Evolutionary conservation across 129 eudicot genomes (phyloP), one percentile per base, ranked within the genome.

Genomic region (Helichrysum umbraculigerum): DNA sequence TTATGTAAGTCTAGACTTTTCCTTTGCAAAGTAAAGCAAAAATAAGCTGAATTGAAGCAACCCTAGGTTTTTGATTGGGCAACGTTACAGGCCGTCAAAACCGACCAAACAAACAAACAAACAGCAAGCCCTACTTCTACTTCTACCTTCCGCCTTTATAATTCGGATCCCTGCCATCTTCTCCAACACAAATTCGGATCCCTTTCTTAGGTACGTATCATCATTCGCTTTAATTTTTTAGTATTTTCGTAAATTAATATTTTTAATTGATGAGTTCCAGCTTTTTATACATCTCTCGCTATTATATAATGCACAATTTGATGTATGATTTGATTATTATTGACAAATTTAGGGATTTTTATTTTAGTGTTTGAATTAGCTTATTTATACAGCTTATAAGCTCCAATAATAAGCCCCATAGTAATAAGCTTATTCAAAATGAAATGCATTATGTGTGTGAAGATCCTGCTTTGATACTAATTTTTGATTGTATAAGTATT

Each of bases 81-180:
- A 76, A 68, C 76, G 33, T 68, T 77, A 54, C 19, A 56, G 44
- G 76, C 76, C 82, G 76, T 78, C 76, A 59, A 47, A 60, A 34
- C 60, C 77, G 73, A 68, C 81, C 72, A 35, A n/a, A 20, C 63
- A 50, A 32, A 52, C 83, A n/a, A n/a, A n/a, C n/a, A 72, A 52
- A 42, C 74, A 73, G 61, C 67, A 74, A 56, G 71, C 79, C 79
- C 79, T 76, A 67, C 32, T 66, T 61, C 68, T 32, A 22, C 67
- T 33, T 12, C 58, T 65, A 30, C 32, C 47, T 2, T 20, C 74
- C 12, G 4, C 15, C 68, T 6, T 69, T 19, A n/a, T 52, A 52
- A 52, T 54, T 29, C 54, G 25, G n/a, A 35, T n/a, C 56, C 5
- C 9, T 22, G n/a, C 30, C 68, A 14, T 42, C 56, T 34, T 35